Evolutionary conservation across 2,329 filamentous ascomycete genomes (phyloP), one percentile per base, ranked within the genome.

Genomic region (Trichoderma hamatum): DNA sequence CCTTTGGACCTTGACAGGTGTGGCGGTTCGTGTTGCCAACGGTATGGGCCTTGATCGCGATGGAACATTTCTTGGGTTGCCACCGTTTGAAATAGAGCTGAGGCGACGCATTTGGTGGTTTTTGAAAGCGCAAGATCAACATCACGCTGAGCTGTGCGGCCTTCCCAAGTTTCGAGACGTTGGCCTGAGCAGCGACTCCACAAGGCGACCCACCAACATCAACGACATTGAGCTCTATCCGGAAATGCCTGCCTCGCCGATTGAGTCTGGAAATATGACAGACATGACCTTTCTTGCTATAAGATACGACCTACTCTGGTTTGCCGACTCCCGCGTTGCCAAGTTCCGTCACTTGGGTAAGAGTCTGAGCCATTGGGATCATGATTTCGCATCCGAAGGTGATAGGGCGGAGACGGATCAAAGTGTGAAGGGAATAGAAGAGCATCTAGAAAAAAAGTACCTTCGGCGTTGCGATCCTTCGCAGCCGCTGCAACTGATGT

Each of bases 261-360:
- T 49, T n/a, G 43, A 49, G 43, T 60, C 19, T 36, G 36, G 24
- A 21, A 60, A 1, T 46, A 14, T 60, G 58, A 60, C 58, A 24
- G 58, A 60, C 36, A 60, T 60, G 58, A 60, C 58, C 36, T 60
- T 60, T 60, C 58, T 60, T 24, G 58, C 58, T 30, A 60, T 60
- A 60, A 46, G 36, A 60, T 60, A 60, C 58, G 58, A 60, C 58
- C 58, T 60, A 43, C 58, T 60, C 36, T 46, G 58, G 58, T 60
- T 60, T 43, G 58, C 58, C 24, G 36, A 10, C 58, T 24, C 58
- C 36, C 58, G 58, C 58, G 24, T 60, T 46, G 58, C 58, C 34
- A 60, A 46, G 58, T 60, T 60, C 30, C 58, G 58, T 60, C 58
- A 46, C 30, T 24, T 5, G 46, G 58, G 58, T 16, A 60, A 60